Conservation (phyloP, 169 alveolate species). For the Babesia microti region DNA sequence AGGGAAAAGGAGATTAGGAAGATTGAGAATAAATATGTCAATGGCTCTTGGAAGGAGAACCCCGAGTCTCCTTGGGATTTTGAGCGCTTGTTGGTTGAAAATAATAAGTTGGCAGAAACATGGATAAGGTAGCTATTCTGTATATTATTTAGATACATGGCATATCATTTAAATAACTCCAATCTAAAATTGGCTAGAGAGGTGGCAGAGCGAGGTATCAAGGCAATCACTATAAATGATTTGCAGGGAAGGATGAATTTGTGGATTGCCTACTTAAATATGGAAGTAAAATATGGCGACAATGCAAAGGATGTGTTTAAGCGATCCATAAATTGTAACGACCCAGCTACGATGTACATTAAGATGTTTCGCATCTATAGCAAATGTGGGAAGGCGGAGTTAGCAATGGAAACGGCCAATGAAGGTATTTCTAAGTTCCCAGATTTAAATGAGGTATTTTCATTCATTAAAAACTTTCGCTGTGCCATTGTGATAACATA, state of each 20-base stretch:
- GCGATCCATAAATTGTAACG: conserved; percentile 50
- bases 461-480: too few relatives aligned
- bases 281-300: conserved; percentile 69
- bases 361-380: conserved; percentile 46
- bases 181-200: conserved; percentile 63
- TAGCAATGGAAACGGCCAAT: conserved; percentile 49
- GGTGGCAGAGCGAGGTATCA: conserved; percentile 63
- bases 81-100: conserved; percentile 28
- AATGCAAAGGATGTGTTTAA: conserved; percentile 47
- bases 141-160: conserved; percentile 71
- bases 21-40: conserved; percentile 21
- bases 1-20: conserved; percentile 35
- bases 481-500: too few relatives aligned
- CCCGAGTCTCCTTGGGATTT: conserved; percentile 26
- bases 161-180: conserved; percentile 59
- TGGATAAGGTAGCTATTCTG: too few relatives aligned
- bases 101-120: conserved; percentile 24
- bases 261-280: conserved; percentile 67
- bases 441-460: conserved; percentile 54
- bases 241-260: conserved; percentile 57
- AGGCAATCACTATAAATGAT: conserved; percentile 58
- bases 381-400: conserved; percentile 31
- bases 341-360: conserved; percentile 48
- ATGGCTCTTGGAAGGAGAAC: conserved; percentile 7
- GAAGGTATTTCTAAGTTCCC: conserved; percentile 49